phyloP scores from a whole-genome alignment of 768 basidiomycete genomes.

The Lactarius sanguifluus region DNA sequence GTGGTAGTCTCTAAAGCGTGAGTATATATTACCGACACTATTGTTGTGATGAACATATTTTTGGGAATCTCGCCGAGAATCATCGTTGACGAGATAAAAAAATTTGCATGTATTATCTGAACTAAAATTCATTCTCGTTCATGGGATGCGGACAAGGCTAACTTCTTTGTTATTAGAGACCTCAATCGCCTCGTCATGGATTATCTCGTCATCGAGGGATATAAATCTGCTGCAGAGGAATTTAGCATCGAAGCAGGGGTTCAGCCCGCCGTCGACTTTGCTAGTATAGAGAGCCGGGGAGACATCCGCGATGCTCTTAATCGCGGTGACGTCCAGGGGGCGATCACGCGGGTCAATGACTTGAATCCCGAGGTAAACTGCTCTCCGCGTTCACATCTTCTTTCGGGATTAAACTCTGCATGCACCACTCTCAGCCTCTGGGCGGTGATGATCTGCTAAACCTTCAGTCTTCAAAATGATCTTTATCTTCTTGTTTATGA shows the following conservation, averaged over 20 bases:
- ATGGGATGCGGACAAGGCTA: constrained; percentile 33
- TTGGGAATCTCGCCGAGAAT: constrained; percentile 99
- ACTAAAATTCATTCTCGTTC: constrained; percentile 25
- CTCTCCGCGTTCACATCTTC: constrained; percentile 16
- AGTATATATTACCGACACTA: constrained; percentile 38
- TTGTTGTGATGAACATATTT: constrained; percentile 58
- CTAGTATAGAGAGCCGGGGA: constrained; percentile 92
- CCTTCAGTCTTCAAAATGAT: constrained; percentile 99
- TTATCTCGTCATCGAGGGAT: constrained; percentile 96
- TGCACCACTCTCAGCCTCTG: constrained; percentile 96
- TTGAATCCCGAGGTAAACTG: constrained; percentile 90
- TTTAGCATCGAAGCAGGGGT: constrained; percentile 89
- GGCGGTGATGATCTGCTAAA: constrained; percentile 87
- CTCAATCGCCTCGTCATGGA: constrained; percentile 94
- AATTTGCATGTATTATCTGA: constrained; percentile 92
- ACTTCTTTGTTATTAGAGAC: constrained; percentile 56
- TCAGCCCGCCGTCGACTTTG: constrained; percentile 76
- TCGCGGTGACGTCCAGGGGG: constrained; percentile 91
- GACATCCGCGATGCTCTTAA: constrained; percentile 92
- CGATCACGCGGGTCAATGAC: constrained; percentile 94
- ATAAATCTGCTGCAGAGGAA: constrained; percentile 93
- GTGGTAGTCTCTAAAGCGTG: constrained; percentile 87
- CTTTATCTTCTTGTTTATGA: constrained; percentile 32
- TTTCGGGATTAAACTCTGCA: constrained; percentile 85
- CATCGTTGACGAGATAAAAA: constrained; percentile 55